phyloP scores from a whole-genome alignment of 2,329 filamentous ascomycete species.

The Cercospora nicotianae region DNA sequence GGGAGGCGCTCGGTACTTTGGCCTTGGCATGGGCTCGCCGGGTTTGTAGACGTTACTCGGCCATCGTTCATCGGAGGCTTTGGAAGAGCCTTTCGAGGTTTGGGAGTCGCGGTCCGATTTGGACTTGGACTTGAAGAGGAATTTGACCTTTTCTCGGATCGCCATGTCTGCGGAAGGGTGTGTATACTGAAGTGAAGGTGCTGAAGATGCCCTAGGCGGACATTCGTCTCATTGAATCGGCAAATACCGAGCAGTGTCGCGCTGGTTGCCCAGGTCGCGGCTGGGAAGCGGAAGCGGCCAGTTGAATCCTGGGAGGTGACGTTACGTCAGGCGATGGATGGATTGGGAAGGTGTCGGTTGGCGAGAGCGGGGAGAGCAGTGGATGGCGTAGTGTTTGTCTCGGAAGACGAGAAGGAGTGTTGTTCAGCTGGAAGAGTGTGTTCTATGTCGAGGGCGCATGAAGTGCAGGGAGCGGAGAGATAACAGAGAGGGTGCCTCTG shows the following conservation, averaged over 20 bases:
- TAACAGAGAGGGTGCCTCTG: not conserved
- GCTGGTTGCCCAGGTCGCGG: not conserved
- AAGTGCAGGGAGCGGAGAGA: not conserved
- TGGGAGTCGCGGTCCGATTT: conserved; percentile 34
- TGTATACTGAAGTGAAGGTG: not conserved
- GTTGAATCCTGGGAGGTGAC: not conserved
- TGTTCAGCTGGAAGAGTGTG: not conserved
- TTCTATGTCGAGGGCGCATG: not conserved
- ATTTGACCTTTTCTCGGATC: conserved; percentile 49
- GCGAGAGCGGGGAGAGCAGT: not conserved
- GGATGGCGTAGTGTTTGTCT: not conserved
- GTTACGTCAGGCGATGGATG: not conserved
- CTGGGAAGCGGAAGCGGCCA: not conserved
- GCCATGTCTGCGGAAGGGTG: conserved; percentile 39
- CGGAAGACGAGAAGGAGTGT: not conserved
- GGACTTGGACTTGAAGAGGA: conserved; percentile 43
- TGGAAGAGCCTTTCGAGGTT: conserved; percentile 31
- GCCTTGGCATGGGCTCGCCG: conserved; percentile 53
- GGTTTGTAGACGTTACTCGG: conserved; percentile 52
- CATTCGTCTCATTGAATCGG: not conserved
- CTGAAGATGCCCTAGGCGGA: not conserved
- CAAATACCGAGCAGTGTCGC: not conserved
- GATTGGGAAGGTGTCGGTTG: not conserved
- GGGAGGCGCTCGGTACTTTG: conserved; percentile 52
- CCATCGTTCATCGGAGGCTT: conserved; percentile 38